Percentiles rank a stretch among this genome's conserved stretches.
phyloP scores from a whole-genome alignment of 2,329 filamentous ascomycete species.

The Xylaria sp. region DNA sequence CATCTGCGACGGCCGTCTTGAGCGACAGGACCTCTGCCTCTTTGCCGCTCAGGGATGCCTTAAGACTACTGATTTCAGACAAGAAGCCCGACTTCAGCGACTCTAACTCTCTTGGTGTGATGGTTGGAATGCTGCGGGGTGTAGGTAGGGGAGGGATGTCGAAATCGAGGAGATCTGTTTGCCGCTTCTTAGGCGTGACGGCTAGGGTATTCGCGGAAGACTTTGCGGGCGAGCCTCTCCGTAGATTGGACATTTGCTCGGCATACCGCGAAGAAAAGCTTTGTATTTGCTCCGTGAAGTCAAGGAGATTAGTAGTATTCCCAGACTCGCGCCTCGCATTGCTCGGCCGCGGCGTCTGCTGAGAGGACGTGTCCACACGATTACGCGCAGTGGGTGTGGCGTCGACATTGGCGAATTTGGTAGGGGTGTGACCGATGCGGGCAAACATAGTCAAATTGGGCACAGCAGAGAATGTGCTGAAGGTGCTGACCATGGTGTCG shows the following conservation, averaged over 20 bases:
- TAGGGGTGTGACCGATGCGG: slow-evolving; percentile 70
- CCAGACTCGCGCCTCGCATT: slow-evolving; percentile 48
- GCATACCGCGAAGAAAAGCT: slow-evolving; percentile 36
- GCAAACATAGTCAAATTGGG: slow-evolving; percentile 87
- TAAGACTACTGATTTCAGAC: slow-evolving; percentile 93
- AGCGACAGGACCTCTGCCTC: slow-evolving; percentile 89
- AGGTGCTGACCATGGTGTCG: slow-evolving; percentile 78
- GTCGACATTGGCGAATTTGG: slow-evolving; percentile 54
- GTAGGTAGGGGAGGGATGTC: slow-evolving; percentile 94
- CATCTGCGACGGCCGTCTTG: slow-evolving; percentile 86
- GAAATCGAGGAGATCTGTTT: slow-evolving; percentile 81
- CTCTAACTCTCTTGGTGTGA: slow-evolving; percentile 91
- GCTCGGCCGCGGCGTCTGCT: slow-evolving; percentile 44
- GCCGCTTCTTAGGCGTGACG: slow-evolving; percentile 57
- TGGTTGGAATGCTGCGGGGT: slow-evolving; percentile 85
- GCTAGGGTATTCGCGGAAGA: slow-evolving; percentile 36
- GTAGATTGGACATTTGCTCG: slow-evolving; percentile 49
- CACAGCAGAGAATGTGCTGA: slow-evolving; percentile 88
- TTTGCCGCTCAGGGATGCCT: slow-evolving; percentile 87
- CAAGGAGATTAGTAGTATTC: slow-evolving; percentile 79
- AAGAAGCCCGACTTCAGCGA: slow-evolving; percentile 88
- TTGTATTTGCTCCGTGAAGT: slow-evolving; percentile 79
- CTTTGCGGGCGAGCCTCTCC: slow-evolving; percentile 52
- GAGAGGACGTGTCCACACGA: slow-evolving; percentile 44
- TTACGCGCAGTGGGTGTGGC: slow-evolving; percentile 46